Evolutionary conservation across 805 yeast species (phyloP).

Genomic region (Tetrapisispora phaffii): DNA sequence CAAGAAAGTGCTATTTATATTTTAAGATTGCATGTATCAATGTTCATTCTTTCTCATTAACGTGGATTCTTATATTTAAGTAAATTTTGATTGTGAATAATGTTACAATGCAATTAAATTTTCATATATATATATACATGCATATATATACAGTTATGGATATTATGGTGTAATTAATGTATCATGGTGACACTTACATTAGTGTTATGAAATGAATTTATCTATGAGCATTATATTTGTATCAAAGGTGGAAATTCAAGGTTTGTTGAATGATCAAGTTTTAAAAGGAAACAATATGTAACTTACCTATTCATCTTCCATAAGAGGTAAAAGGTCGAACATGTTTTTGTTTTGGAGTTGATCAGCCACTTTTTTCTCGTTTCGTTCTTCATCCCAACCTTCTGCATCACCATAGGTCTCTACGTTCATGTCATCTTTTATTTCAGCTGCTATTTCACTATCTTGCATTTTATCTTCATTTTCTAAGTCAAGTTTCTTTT

Average conservation of each 20-base stretch:
- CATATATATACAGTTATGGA: too few relatives aligned
- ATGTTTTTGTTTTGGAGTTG: background rate
- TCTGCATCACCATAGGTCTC: conserved; percentile 4
- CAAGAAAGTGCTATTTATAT: too few relatives aligned
- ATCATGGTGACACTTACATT: too few relatives aligned
- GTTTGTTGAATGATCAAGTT: too few relatives aligned
- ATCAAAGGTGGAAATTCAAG: background rate
- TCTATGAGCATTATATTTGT: background rate
- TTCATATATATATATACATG: too few relatives aligned
- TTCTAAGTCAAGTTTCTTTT: background rate
- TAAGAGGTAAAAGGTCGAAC: conserved; percentile 1
- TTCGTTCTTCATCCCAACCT: conserved; percentile 1
- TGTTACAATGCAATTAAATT: too few relatives aligned
- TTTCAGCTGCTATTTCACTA: background rate
- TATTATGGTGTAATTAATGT: too few relatives aligned
- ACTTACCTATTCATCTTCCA: background rate
- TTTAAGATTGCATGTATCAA: too few relatives aligned
- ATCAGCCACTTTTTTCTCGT: background rate
- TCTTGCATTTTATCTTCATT: background rate
- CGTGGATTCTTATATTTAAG: too few relatives aligned
- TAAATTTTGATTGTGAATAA: too few relatives aligned
- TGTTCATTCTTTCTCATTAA: too few relatives aligned
- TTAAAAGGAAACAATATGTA: background rate
- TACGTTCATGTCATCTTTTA: conserved; percentile 1
- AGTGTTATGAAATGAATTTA: too few relatives aligned